Evolutionary conservation across 192 early-diverging fungal species (phyloP).

Genomic region (Entophlyctis helioformis): DNA sequence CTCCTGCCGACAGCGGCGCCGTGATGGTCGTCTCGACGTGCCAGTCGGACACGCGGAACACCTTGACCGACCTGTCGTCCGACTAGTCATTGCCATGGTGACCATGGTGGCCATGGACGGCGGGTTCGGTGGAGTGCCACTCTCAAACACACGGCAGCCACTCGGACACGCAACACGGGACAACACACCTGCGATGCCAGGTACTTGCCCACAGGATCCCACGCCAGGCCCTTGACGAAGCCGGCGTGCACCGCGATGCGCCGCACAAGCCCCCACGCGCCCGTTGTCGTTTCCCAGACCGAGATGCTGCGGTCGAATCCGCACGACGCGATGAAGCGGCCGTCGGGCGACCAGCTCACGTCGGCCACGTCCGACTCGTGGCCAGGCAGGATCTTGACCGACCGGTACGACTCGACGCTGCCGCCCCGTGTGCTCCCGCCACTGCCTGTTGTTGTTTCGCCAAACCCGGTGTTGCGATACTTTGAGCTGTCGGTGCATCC

Average conservation of each 20-base stretch:
- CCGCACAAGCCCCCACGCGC: slow-evolving; percentile 14
- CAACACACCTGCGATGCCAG: slow-evolving; percentile 69
- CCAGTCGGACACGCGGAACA: slow-evolving; percentile 89
- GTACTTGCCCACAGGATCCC: slow-evolving; percentile 91
- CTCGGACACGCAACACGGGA: too few species aligned
- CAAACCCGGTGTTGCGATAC: too few species aligned
- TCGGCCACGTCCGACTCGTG: slow-evolving; percentile 84
- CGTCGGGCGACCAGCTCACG: slow-evolving; percentile 83
- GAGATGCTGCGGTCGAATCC: slow-evolving; percentile 71
- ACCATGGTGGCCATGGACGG: too few species aligned
- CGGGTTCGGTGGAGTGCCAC: too few species aligned
- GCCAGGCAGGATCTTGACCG: slow-evolving; percentile 60
- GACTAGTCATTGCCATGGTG: slow-evolving; percentile 29
- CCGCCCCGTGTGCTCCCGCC: not conserved
- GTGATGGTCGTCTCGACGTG: slow-evolving; percentile 55
- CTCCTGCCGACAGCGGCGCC: slow-evolving; percentile 63
- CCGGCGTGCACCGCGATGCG: slow-evolving; percentile 60
- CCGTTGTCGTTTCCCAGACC: slow-evolving; percentile 62
- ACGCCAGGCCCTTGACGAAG: slow-evolving; percentile 94
- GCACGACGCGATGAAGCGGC: slow-evolving; percentile 77
- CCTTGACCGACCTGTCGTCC: slow-evolving; percentile 77
- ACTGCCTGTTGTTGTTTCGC: not conserved
- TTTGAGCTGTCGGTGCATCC: too few species aligned
- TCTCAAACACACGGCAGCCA: too few species aligned
- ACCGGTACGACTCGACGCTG: slow-evolving; percentile 62